Evolutionary conservation across 1,284 basidiomycete genomes (phyloP), one percentile per base, ranked within the genome.

Genomic region (Flammula alnicola): DNA sequence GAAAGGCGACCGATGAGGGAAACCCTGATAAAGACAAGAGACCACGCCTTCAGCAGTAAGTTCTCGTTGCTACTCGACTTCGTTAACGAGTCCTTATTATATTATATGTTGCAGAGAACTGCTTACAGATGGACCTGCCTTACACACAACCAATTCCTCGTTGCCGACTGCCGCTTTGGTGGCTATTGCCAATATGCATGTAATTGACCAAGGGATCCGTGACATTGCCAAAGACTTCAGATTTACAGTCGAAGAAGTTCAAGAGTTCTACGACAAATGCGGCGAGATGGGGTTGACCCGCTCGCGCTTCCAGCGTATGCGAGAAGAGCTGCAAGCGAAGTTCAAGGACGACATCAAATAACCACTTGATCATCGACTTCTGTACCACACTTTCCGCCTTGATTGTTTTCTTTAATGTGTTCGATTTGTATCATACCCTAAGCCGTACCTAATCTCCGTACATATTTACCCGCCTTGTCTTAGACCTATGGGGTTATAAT

Each of bases 211-310:
- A 58, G 74, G 71, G 10, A 75, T 90, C 32, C 67, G 67, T 22
- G 78, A 82, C 22, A 87, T 90, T 56, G 86, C 87, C 6, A 69
- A 64, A 22, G 80, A 86, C 31, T 84, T 72, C 58, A 74, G 82
- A 41, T 90, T 90, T 64, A 86, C 85, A 1, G 62, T 79, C 0
- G 81, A 83, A 54, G 88, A 90, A 63, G 87, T 90, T 9, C 78
- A 84, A 59, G 85, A 85, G 60, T 87, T 81, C 61, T 87, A 88
- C 54, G 83, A 88, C 58, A 80, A 76, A 56, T 84, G 77, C 50
- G 83, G 82, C 9, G 84, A 88, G 57, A 79, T 87, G 76, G 77
- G 75, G 30, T 76, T 77, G 35, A 88, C 88, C 8, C 76, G 76
- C 55, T 66, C 57, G 30, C 75, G 84, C 23, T 90, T 90, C 64